phyloP scores from a whole-genome alignment of 257 asterid genomes.

The Lantana camara region DNA sequence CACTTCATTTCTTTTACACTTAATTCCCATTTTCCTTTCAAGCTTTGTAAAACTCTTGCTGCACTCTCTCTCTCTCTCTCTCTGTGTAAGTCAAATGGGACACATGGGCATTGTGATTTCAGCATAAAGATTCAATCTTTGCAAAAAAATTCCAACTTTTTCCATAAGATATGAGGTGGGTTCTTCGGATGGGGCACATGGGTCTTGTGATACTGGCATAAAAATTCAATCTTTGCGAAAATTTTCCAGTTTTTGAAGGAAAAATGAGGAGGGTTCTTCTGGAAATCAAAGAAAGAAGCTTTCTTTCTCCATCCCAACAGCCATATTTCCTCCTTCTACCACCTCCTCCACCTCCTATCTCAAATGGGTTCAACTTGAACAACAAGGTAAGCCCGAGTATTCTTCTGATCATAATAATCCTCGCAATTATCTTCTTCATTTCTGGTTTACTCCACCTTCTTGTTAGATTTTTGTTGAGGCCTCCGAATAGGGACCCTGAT shows the following conservation, averaged over 20 bases:
- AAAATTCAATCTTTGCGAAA: constrained; percentile 36
- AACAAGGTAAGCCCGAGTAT: constrained; percentile 73
- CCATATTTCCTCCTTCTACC: constrained; percentile 50
- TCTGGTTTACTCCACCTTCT: constrained; percentile 90
- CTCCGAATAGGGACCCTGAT: constrained; percentile 62
- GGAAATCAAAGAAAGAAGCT: constrained; percentile 36
- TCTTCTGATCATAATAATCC: constrained; percentile 67
- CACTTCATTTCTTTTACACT: constrained; percentile 19
- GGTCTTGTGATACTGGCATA: constrained; percentile 28
- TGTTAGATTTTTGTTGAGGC: constrained; percentile 64
- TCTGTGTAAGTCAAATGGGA: too few species aligned
- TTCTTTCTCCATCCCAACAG: constrained; percentile 55
- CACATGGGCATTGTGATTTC: too few species aligned
- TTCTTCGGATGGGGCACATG: constrained; percentile 28
- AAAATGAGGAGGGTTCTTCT: constrained; percentile 34
- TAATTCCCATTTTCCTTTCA: not conserved
- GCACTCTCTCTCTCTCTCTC: too few species aligned
- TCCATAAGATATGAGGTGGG: not conserved
- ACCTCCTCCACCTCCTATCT: constrained; percentile 43
- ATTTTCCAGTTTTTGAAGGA: constrained; percentile 11
- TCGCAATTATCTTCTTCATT: constrained; percentile 81
- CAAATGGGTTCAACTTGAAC: constrained; percentile 57
- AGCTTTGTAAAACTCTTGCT: too few species aligned
- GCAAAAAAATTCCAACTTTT: too few species aligned
- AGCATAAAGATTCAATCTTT: too few species aligned